Evolutionary conservation across 2,329 filamentous ascomycete species (phyloP).

Genomic region (Trichoderma lentiforme): DNA sequence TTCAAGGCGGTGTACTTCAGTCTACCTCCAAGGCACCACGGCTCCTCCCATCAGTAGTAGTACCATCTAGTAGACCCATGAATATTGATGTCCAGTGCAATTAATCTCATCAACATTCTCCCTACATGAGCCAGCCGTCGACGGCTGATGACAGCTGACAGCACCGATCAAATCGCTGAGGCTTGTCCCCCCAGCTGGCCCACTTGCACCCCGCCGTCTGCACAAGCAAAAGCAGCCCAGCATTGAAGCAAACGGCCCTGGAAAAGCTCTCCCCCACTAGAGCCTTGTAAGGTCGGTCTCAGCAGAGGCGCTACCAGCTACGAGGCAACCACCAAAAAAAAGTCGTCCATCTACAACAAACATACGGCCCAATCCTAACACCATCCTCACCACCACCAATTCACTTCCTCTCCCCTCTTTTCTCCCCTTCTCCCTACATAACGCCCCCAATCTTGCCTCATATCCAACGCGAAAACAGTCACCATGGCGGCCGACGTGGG

Average conservation of each 20-base stretch:
- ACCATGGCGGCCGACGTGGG: conserved; percentile 57
- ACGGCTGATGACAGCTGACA: not conserved
- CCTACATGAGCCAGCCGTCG: not conserved
- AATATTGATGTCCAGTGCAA: too few relatives aligned
- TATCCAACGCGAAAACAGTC: conserved; percentile 22
- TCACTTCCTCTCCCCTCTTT: conserved; percentile 2
- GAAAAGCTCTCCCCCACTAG: conserved; percentile 17
- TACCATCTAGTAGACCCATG: too few relatives aligned
- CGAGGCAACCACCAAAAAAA: conserved; percentile 18
- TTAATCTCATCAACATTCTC: not conserved
- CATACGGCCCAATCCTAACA: not conserved
- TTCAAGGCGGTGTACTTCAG: not conserved
- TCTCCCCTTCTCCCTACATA: not conserved
- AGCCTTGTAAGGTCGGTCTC: conserved; percentile 1
- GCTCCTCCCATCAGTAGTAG: too few relatives aligned
- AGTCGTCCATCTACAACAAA: conserved; percentile 12
- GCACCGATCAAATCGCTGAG: not conserved
- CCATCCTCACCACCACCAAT: not conserved
- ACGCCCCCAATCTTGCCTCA: not conserved
- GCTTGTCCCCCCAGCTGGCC: not conserved
- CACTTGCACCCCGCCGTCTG: not conserved
- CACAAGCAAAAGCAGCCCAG: not conserved
- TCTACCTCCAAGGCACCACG: not conserved
- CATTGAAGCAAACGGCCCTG: not conserved
- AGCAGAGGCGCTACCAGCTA: conserved; percentile 3